These are phyloP conservation scores for Medicago lupulina DNA, from an alignment of 306 rosid species.

Conservation along the genomic window DNA sequence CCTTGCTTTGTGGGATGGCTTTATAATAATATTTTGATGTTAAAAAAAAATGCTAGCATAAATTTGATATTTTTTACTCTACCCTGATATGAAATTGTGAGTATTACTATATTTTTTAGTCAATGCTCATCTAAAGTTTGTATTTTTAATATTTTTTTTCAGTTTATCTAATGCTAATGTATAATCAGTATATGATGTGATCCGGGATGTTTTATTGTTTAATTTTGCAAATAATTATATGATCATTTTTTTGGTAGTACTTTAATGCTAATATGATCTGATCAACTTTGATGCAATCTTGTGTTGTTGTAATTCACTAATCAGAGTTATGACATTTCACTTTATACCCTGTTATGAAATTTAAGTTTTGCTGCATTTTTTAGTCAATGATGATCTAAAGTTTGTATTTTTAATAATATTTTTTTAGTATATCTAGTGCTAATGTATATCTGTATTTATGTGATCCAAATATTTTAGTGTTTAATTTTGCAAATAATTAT, in stretches of 20 bases:
- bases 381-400: slow-evolving; percentile 39
- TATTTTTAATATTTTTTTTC: too few species aligned
- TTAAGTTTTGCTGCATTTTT: slow-evolving; percentile 22
- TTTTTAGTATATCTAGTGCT: background rate
- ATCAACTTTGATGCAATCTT: background rate
- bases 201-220: too few species aligned
- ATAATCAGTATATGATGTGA: too few species aligned
- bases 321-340: background rate
- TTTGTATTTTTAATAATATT: slow-evolving; percentile 21
- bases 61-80: too few species aligned
- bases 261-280: background rate
- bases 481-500: background rate
- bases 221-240: too few species aligned
- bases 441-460: slow-evolving; percentile 21
- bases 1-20: too few species aligned
- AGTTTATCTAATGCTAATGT: too few species aligned
- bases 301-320: background rate
- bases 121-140: slow-evolving; percentile 42
- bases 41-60: too few species aligned
- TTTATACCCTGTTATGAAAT: slow-evolving; percentile 19
- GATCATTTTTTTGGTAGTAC: background rate
- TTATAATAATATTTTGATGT: too few species aligned
- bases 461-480: slow-evolving; percentile 28
- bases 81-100: slow-evolving; percentile 19
- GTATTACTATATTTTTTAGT: slow-evolving; percentile 20